Evolutionary conservation across 768 basidiomycete species (phyloP), one percentile per base, ranked within the genome.

Genomic region (Amanita polypyramis): DNA sequence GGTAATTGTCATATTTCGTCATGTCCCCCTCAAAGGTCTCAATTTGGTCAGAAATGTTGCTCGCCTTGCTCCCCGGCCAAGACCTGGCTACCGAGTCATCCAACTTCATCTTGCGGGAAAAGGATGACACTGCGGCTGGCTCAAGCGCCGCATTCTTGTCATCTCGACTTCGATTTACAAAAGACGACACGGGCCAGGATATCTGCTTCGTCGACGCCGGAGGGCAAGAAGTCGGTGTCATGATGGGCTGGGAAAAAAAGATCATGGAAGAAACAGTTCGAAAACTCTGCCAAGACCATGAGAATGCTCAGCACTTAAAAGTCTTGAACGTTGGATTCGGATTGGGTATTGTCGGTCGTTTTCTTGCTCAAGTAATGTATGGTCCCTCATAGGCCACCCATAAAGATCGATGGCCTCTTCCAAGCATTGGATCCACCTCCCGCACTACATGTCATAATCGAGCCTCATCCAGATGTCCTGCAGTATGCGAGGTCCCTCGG

Each of bases 211-310:
- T 90, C 45, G 65, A 73, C 51, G 69, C 75, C 2, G 75, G 70
- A 11, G 79, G 79, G 23, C 82, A 84, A 54, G 85, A 92, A 51
- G 77, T 94, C n/a, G 91, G 92, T 10, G 95, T 99, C 4, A 99
- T 99, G 96, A 99, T 99, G 96, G 91, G 93, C 1, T 99, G 96
- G 96, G 96, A 99, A 63, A 65, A 67, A 38, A 74, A 66, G 6
- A 89, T 98, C 57, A 98, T 98, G 96, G 62, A 70, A 50, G 73
- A 79, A 56, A 95, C 93, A 4, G 92, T 90, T 15, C 61, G 72
- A 46, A 63, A 66, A 45, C 69, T 97, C 53, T 82, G 79, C 52
- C 57, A 58, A 11, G 70, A 62, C 45, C 78, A 84, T 55, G 69
- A 71, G 32, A 70, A 72, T 38, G 59, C 63, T 0, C 55, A 63